Evolutionary conservation across 139 green algal species (phyloP), one percentile per base, ranked within the genome.

Genomic region (Bryopsis sp.): DNA sequence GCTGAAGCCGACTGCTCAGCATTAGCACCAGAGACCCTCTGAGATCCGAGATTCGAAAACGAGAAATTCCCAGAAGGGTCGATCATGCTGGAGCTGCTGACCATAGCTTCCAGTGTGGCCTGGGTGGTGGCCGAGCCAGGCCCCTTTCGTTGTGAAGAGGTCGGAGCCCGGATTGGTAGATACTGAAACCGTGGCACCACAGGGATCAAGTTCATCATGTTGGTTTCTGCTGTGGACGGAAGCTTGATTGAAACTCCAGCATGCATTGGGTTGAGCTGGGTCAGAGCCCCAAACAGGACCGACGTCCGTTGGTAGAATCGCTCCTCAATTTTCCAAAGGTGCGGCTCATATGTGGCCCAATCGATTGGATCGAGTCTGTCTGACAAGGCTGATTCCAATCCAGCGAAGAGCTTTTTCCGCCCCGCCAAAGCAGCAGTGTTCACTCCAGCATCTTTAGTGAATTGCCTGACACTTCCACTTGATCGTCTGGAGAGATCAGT

Each of bases 311-410:
- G 61, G 72, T 86, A 89, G 74, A 84, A 92, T 2, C 68, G 60
- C 11, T 75, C 59, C 57, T 86, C 82, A 73, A 92, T 90, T 46
- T 64, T 38, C 85, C 90, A 96, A 5, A 98, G 73, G 78, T 96
- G 86, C 0, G 82, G 78, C 79, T 97, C 92, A 75, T 97, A 98
- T 36, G 91, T 97, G 29, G 93, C 94, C 94, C 93, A 97, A 72
- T 98, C 93, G 47, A 98, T 98, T 47, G 93, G 93, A 73, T 98
- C 93, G 47, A 98, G 84, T 37, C 31, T 36, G 11, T 6, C 24
- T 33, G 8, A 33, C 24, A 61, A 35, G 15, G 31, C 50, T 6
- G 8, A 6, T 32, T 61, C 50, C 15, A 61, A 32, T 15, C 24
- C 19, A 11, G 31, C 33, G 15, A 26, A 61, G 6, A 36, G 50